Conservation (phyloP, 2,329 filamentous ascomycete species). For the Fusarium sp. region DNA sequence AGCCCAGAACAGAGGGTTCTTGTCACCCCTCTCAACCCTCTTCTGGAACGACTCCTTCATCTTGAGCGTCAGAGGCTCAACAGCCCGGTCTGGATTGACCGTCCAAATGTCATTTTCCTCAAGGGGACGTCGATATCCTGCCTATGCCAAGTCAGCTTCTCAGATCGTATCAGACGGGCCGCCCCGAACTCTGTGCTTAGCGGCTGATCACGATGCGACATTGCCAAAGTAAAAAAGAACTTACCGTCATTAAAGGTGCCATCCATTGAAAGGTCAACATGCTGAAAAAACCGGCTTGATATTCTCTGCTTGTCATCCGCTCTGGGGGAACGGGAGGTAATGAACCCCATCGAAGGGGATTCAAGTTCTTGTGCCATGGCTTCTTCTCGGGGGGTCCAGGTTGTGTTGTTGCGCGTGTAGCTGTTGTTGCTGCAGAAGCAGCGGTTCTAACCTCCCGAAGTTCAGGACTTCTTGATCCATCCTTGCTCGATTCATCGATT, state of each 20-base stretch:
- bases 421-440: slow-evolving; percentile 63
- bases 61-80: slow-evolving; percentile 74
- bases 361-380: slow-evolving; percentile 72
- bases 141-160: slow-evolving; percentile 54
- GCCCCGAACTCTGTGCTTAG: slow-evolving; percentile 10
- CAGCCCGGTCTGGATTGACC: slow-evolving; percentile 83
- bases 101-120: slow-evolving; percentile 88
- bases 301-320: slow-evolving; percentile 71
- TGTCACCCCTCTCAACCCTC: slow-evolving; percentile 74
- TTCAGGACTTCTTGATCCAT: slow-evolving; percentile 21
- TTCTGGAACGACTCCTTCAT: slow-evolving; percentile 76
- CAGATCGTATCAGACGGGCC: slow-evolving; percentile 27
- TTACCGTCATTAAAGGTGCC: slow-evolving; percentile 82
- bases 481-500: slow-evolving; percentile 4
- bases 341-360: slow-evolving; percentile 70
- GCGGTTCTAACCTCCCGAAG: slow-evolving; percentile 57
- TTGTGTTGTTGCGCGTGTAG: slow-evolving; percentile 55
- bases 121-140: slow-evolving; percentile 85
- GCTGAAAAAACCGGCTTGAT: slow-evolving; percentile 79
- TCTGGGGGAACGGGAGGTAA: slow-evolving; percentile 66
- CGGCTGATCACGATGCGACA: slow-evolving; percentile 17
- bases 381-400: slow-evolving; percentile 53
- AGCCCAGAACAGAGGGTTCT: slow-evolving; percentile 80
- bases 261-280: slow-evolving; percentile 90
- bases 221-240: slow-evolving; percentile 41